Evolutionary conservation across 1,139 yeast species (phyloP).

Genomic region (Ashbya aceris): DNA sequence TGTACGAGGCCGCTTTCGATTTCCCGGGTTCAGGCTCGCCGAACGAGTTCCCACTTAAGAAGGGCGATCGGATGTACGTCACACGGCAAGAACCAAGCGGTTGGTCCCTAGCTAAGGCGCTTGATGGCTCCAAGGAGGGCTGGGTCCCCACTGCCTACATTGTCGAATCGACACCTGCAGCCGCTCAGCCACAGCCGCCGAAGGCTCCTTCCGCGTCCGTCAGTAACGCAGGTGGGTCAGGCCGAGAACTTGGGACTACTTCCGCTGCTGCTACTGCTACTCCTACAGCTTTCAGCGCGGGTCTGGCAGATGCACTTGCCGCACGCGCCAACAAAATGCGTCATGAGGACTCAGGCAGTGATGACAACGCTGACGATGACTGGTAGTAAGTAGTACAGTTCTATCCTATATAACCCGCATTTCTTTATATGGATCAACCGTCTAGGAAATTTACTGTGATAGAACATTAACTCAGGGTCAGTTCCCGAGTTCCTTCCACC

Average conservation of each 20-base stretch:
- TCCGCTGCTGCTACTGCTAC: conserved; percentile 24
- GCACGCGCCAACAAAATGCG: conserved; percentile 74
- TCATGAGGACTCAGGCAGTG: conserved; percentile 67
- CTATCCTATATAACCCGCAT: background rate
- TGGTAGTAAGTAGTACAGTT: conserved; percentile 26
- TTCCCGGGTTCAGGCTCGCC: conserved; percentile 81
- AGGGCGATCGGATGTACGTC: conserved; percentile 67
- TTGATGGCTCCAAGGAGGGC: conserved; percentile 75
- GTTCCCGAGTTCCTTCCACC: too few species aligned
- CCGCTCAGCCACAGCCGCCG: conserved; percentile 34
- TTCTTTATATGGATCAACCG: too few species aligned
- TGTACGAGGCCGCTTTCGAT: conserved; percentile 79
- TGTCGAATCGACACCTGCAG: conserved; percentile 41
- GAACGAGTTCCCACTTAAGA: conserved; percentile 65
- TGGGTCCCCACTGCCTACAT: conserved; percentile 97
- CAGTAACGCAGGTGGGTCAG: conserved; percentile 5
- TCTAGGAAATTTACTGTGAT: too few species aligned
- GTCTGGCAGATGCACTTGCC: conserved; percentile 82
- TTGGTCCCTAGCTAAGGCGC: conserved; percentile 81
- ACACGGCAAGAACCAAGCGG: conserved; percentile 69
- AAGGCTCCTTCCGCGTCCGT: conserved; percentile 22
- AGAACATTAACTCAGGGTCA: too few species aligned
- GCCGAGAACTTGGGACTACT: conserved; percentile 8
- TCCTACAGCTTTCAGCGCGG: conserved; percentile 54
- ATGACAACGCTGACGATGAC: conserved; percentile 46